Conservation (phyloP, 352 stramenopile species). For the Globisporangium echinulatum region DNA sequence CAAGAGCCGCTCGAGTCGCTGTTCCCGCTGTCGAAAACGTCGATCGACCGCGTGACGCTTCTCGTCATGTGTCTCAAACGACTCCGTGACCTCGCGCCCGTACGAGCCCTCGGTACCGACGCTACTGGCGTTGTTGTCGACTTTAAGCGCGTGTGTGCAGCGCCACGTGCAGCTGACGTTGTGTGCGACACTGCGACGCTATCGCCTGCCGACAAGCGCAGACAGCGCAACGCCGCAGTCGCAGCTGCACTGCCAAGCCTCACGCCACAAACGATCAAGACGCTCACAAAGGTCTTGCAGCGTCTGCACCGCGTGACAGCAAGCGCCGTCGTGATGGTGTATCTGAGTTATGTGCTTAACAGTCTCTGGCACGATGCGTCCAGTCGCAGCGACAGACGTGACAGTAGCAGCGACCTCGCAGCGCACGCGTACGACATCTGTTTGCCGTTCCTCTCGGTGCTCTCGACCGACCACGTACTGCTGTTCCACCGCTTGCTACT, state of each 20-base stretch:
- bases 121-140: conserved; percentile 13
- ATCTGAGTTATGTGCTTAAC: conserved; percentile 38
- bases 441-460: conserved; percentile 52
- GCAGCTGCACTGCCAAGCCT: conserved; percentile 43
- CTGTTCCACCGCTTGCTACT: conserved; percentile 52
- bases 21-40: conserved; percentile 48
- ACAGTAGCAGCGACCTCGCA: conserved; percentile 32
- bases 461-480: conserved; percentile 60
- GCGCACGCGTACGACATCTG: conserved; percentile 68
- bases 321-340: conserved; percentile 65
- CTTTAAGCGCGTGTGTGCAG: conserved; percentile 55
- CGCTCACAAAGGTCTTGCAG: conserved; percentile 67
- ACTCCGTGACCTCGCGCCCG: conserved; percentile 29
- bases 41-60: conserved; percentile 49
- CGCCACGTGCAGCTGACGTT: conserved; percentile 27
- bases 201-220: not conserved
- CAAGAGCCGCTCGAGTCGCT: conserved; percentile 4
- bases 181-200: conserved; percentile 7
- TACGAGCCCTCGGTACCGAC: no score
- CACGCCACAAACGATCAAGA: conserved; percentile 55
- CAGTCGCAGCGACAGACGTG: not conserved
- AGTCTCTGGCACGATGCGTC: conserved; percentile 43
- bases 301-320: conserved; percentile 53
- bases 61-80: conserved; percentile 80
- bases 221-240: conserved; percentile 25